Percentiles rank a stretch among this genome's conserved stretches.
Evolutionary conservation across 2,329 filamentous ascomycete genomes (phyloP).

Genomic region (Saccharata proteae): DNA sequence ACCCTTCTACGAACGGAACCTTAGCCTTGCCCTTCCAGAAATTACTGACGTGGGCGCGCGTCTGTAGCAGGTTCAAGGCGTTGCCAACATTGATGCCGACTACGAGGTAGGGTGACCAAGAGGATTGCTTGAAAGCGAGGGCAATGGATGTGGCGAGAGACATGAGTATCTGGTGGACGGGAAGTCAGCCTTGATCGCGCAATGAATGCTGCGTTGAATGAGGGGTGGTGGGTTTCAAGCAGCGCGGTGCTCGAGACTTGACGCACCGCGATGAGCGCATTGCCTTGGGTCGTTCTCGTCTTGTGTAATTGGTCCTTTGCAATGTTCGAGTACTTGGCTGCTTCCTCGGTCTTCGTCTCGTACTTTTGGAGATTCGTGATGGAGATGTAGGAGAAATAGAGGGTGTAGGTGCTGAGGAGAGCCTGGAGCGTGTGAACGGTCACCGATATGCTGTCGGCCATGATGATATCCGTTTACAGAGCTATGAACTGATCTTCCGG

Average conservation of each 20-base stretch:
- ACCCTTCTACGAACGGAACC: constrained; percentile 23
- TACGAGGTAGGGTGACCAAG: constrained; percentile 6
- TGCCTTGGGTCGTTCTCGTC: constrained; percentile 23
- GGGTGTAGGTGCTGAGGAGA: constrained; percentile 15
- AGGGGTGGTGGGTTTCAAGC: neutral
- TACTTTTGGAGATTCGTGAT: constrained; percentile 24
- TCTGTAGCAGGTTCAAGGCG: constrained; percentile 9
- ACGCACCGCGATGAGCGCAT: constrained; percentile 20
- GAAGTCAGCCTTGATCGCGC: neutral
- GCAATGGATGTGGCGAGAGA: constrained; percentile 16
- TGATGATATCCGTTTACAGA: no score
- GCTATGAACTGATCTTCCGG: no score
- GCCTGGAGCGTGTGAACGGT: no score
- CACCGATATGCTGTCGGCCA: no score
- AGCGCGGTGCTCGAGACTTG: neutral
- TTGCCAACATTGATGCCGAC: constrained; percentile 11
- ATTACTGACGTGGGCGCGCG: constrained; percentile 17
- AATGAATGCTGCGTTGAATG: neutral
- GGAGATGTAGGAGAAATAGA: constrained; percentile 22
- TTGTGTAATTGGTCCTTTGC: constrained; percentile 21
- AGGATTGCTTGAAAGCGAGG: constrained; percentile 7
- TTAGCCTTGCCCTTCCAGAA: constrained; percentile 23
- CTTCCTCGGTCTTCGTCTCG: constrained; percentile 22
- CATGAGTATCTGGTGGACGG: constrained; percentile 12
- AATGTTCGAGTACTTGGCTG: constrained; percentile 23